Conservation (phyloP, 805 yeast species). For the Brettanomyces nanus region DNA sequence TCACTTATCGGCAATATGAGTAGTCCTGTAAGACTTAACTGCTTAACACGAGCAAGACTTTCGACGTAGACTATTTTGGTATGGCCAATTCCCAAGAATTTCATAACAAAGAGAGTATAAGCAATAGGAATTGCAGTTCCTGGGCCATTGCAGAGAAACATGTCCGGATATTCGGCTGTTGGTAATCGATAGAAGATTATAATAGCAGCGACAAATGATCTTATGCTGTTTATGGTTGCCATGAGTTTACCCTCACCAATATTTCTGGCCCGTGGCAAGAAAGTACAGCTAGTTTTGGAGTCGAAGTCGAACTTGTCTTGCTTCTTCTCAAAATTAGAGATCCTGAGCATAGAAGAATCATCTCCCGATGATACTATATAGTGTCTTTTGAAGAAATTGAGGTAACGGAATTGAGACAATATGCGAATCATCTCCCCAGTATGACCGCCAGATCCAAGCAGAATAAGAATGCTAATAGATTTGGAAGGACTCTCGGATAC, state of each 20-base stretch:
- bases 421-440: constrained; percentile 92
- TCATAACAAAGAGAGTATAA: constrained; percentile 43
- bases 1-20: constrained; percentile 65
- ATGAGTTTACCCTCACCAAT: constrained; percentile 29
- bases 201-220: constrained; percentile 23
- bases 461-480: constrained; percentile 34
- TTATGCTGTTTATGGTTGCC: constrained; percentile 26
- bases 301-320: too few relatives aligned
- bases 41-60: constrained; percentile 73
- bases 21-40: constrained; percentile 69
- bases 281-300: constrained; percentile 5
- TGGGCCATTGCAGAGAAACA: constrained; percentile 60
- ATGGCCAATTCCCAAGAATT: constrained; percentile 35
- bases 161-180: constrained; percentile 17
- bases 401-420: constrained; percentile 30
- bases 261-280: constrained; percentile 25
- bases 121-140: constrained; percentile 73
- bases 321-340: constrained; percentile 29
- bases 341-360: constrained; percentile 34
- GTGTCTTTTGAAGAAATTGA: constrained; percentile 16
- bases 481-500: not conserved
- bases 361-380: constrained; percentile 38
- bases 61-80: constrained; percentile 74
- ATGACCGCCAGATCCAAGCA: constrained; percentile 96
- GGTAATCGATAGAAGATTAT: constrained; percentile 6